These are phyloP conservation scores for Pyrrhoderma noxium DNA, from an alignment of 1,284 basidiomycete genomes.

Conservation along the genomic window DNA sequence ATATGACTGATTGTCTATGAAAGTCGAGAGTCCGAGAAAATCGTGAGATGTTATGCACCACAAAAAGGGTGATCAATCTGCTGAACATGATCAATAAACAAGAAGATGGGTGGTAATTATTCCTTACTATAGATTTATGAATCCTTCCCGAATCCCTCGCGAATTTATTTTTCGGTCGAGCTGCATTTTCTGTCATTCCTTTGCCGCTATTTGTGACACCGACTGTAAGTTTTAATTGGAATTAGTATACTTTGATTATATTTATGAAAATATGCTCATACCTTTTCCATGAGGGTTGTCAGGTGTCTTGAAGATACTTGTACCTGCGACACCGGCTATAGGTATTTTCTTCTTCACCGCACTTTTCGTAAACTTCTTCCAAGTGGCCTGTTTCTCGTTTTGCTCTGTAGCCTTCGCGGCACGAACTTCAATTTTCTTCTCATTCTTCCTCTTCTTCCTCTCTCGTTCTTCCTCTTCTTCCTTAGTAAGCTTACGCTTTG, in stretches of 20 bases:
- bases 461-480: conserved; percentile 87
- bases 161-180: conserved; percentile 80
- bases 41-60: no score
- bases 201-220: conserved; percentile 92
- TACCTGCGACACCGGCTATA: conserved; percentile 80
- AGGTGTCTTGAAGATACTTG: conserved; percentile 94
- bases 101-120: no score
- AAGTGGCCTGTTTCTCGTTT: conserved; percentile 80
- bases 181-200: conserved; percentile 80
- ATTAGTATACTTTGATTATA: conserved; percentile 21
- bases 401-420: conserved; percentile 90
- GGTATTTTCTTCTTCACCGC: conserved; percentile 91
- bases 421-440: conserved; percentile 86
- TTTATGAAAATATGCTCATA: conserved; percentile 27
- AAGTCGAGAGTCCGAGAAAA: no score
- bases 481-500: conserved; percentile 73
- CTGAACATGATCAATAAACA: no score
- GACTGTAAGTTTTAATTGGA: conserved; percentile 45
- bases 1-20: no score
- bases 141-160: conserved; percentile 37
- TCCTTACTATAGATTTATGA: conserved; percentile 1
- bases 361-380: conserved; percentile 99
- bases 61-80: no score
- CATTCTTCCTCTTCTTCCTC: conserved; percentile 91
- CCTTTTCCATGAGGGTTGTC: conserved; percentile 88